A percentile compares a stretch with the other conserved stretches of the same genome.
phyloP scores from a whole-genome alignment of 371 early-diverging fungal genomes.

The Apophysomyces variabilis region DNA sequence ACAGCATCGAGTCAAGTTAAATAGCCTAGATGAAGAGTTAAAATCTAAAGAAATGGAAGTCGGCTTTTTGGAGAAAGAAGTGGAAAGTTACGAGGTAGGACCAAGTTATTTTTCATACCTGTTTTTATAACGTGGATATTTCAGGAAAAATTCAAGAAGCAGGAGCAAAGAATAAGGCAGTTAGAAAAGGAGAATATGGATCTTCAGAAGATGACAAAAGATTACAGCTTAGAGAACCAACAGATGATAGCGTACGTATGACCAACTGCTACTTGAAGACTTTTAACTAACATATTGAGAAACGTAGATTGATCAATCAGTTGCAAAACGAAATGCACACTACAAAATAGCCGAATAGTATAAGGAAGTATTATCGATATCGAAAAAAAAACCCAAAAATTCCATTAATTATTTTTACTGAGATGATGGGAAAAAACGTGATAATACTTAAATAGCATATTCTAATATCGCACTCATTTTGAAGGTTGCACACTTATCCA shows the following conservation, averaged over 20 bases:
- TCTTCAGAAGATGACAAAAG: slow-evolving; percentile 30
- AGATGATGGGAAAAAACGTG: too few relatives aligned
- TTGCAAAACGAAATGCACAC: slow-evolving; percentile 40
- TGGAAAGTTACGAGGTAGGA: slow-evolving; percentile 53
- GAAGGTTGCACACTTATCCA: too few relatives aligned
- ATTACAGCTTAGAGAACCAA: slow-evolving; percentile 46
- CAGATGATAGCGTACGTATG: slow-evolving; percentile 50
- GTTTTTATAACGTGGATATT: neutral
- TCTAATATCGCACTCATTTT: too few relatives aligned
- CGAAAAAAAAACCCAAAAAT: neutral
- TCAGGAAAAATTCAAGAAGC: slow-evolving; percentile 43
- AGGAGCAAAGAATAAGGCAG: slow-evolving; percentile 31
- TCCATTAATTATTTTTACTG: too few relatives aligned
- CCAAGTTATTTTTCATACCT: too few relatives aligned
- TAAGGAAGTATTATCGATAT: neutral
- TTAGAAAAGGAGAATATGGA: slow-evolving; percentile 38
- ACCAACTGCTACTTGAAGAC: slow-evolving; percentile 10
- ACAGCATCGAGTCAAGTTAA: slow-evolving; percentile 37
- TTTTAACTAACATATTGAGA: neutral
- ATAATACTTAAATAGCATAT: neutral
- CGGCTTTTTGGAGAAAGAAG: slow-evolving; percentile 45
- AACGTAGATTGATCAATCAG: slow-evolving; percentile 42
- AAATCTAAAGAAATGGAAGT: slow-evolving; percentile 47
- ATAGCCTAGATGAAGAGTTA: slow-evolving; percentile 36
- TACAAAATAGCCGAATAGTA: neutral